Evolutionary conservation across 257 asterid genomes (phyloP).

Genomic region (Prunella vulgaris): DNA sequence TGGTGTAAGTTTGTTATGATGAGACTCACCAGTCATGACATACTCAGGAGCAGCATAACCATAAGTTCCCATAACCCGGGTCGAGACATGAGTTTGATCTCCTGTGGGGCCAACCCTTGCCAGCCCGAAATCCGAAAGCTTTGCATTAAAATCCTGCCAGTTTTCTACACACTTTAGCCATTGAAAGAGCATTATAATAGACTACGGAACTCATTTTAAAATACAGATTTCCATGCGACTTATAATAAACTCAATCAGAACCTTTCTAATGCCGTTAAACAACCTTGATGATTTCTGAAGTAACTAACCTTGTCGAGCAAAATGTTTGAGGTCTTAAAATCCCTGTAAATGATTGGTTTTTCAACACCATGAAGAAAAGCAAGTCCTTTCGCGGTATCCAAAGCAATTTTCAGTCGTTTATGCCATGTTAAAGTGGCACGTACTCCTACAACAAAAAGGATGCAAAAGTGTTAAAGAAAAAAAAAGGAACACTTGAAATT

Average conservation of each 20-base stretch:
- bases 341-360: constrained; percentile 79
- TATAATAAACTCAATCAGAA: neutral
- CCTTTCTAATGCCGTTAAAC: neutral
- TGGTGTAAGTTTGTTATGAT: constrained; percentile 11
- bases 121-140: constrained; percentile 91
- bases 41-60: constrained; percentile 99
- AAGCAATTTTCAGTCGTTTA: constrained; percentile 73
- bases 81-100: constrained; percentile 89
- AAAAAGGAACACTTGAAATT: neutral
- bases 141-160: constrained; percentile 72
- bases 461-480: neutral
- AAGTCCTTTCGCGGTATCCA: constrained; percentile 92
- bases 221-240: neutral
- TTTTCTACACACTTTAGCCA: constrained; percentile 15
- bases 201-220: neutral
- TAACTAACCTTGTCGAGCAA: constrained; percentile 62
- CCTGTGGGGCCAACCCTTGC: constrained; percentile 91
- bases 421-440: constrained; percentile 64
- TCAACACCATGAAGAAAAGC: constrained; percentile 92
- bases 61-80: constrained; percentile 91
- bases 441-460: constrained; percentile 45
- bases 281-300: constrained; percentile 8
- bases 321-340: constrained; percentile 84
- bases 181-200: neutral
- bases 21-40: constrained; percentile 88